Percentiles rank a stretch among this genome's conserved stretches.
These are phyloP conservation scores for Dipodascopsis uninucleata DNA, from an alignment of 805 yeast species.

Conservation along the genomic window DNA sequence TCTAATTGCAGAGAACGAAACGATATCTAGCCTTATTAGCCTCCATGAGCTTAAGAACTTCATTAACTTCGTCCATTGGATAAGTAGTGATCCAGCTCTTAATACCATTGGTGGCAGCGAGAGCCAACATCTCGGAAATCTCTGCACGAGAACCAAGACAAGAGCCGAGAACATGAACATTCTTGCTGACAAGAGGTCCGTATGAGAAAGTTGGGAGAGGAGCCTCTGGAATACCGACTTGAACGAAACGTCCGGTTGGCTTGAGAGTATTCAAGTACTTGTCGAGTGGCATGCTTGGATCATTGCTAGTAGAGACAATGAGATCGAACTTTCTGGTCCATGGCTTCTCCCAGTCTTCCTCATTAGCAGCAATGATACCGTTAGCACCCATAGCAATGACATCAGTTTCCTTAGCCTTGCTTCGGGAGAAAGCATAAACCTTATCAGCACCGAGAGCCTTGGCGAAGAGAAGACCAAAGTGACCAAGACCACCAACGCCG, in stretches of 20 bases:
- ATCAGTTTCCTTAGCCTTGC: slow-evolving; percentile 48
- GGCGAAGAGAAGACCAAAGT: slow-evolving; percentile 58
- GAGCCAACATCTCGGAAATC: slow-evolving; percentile 60
- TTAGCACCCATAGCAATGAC: slow-evolving; percentile 55
- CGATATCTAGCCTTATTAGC: slow-evolving; percentile 27
- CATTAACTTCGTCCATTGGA: slow-evolving; percentile 29
- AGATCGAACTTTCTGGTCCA: slow-evolving; percentile 44
- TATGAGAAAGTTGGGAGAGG: slow-evolving; percentile 27
- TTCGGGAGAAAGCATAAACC: slow-evolving; percentile 55
- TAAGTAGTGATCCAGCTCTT: slow-evolving; percentile 27
- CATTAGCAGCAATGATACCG: slow-evolving; percentile 49
- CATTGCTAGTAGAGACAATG: slow-evolving; percentile 52
- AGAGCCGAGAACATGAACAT: slow-evolving; percentile 44
- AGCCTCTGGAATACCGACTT: slow-evolving; percentile 63
- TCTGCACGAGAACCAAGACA: slow-evolving; percentile 61
- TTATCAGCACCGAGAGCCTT: slow-evolving; percentile 58
- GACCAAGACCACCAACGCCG: slow-evolving; percentile 69
- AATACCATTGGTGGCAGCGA: slow-evolving; percentile 52
- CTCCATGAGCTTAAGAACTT: slow-evolving; percentile 24
- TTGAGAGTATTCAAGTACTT: slow-evolving; percentile 51
- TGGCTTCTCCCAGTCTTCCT: slow-evolving; percentile 39
- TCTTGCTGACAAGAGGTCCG: slow-evolving; percentile 22
- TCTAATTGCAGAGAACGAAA: slow-evolving; percentile 22
- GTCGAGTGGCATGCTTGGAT: slow-evolving; percentile 38
- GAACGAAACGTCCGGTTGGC: slow-evolving; percentile 55